A percentile compares a stretch with the other conserved stretches of the same genome.
These are phyloP conservation scores for Actinomortierella wolfii DNA, from an alignment of 371 early-diverging fungal genomes.

Conservation along the genomic window DNA sequence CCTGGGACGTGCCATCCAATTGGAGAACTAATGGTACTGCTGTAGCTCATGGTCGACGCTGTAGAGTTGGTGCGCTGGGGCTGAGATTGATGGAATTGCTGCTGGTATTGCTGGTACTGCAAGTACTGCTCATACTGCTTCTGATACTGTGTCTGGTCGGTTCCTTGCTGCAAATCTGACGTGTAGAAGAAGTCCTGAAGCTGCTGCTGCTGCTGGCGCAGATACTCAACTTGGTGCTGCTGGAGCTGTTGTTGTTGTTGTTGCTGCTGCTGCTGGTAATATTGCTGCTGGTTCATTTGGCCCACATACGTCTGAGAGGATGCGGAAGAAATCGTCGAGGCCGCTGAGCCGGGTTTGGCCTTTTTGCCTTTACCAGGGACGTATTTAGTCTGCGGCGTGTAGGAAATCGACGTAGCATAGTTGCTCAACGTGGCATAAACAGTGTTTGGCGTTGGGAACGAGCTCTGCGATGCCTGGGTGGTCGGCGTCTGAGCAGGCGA, in stretches of 20 bases:
- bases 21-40: constrained; percentile 22
- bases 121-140: constrained; percentile 29
- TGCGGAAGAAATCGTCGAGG: too few species aligned
- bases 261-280: constrained; percentile 25
- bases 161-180: constrained; percentile 21
- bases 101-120: constrained; percentile 40
- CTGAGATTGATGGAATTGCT: constrained; percentile 32
- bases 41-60: constrained; percentile 18
- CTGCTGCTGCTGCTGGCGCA: constrained; percentile 35
- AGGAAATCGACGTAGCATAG: constrained; percentile 19
- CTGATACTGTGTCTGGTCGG: constrained; percentile 15
- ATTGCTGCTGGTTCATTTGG: constrained; percentile 1
- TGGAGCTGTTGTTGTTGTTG: constrained; percentile 18
- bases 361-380: constrained; percentile 5
- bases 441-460: constrained; percentile 15
- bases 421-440: constrained; percentile 8
- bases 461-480: constrained; percentile 16
- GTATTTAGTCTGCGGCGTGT: constrained; percentile 34
- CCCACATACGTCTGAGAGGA: too few species aligned
- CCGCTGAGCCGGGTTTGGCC: too few species aligned
- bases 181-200: constrained; percentile 42
- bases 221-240: constrained; percentile 25
- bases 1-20: constrained; percentile 42
- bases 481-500: constrained; percentile 4
- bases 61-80: constrained; percentile 20